Base-by-base conservation (phyloP, 2,329 filamentous ascomycete genomes). In the Ophiosphaerella korrae region DNA sequence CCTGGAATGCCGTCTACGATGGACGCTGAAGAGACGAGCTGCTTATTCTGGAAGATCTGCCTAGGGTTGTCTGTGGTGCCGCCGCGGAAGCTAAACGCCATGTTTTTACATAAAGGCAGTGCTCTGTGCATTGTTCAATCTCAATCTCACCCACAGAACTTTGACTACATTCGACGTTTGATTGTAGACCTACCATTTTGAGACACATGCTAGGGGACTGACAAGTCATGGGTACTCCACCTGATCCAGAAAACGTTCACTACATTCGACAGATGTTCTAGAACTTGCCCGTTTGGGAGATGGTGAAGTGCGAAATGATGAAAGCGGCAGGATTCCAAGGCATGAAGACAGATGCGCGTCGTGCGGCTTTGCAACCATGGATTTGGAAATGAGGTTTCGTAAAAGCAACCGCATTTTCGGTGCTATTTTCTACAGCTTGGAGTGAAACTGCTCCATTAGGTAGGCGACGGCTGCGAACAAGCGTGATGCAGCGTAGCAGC, bases 151-250 rank as follows among this genome's bases (percentile, higher is more conserved):
- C 42, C 42, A 44, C 42, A 18, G 42, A 44, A 38, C 3, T 54
- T 41, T 3, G 40, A 43, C 56, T 46, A 31, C 29, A 37, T 52
- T 57, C 56, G 35, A 54, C 48, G 42, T 37, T 38, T 46, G n/a
- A 39, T 24, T 11, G 38, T 13, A 50, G 11, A 55, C 50, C 43
- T 56, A 18, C 53, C 49, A 16, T n/a, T 47, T 45, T 11, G 39
- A 41, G 50, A 18, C 31, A 38, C 29, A 33, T 18, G 40, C 40
- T 21, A 18, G 16, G 40, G 18, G 31, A 42, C 16, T 31, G 32
- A 33, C 16, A 18, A 12, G 29, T 23, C 29, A 42, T 42, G 29
- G 40, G 18, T 16, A 41, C 39, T 9, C 8, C 31, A 26, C 31
- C 23, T n/a, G 31, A 44, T 32, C 42, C 44, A 34, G 32, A 16